These are phyloP conservation scores for Chaetomiaceae sp. DNA, from an alignment of 2,329 filamentous ascomycete genomes.

Conservation along the genomic window DNA sequence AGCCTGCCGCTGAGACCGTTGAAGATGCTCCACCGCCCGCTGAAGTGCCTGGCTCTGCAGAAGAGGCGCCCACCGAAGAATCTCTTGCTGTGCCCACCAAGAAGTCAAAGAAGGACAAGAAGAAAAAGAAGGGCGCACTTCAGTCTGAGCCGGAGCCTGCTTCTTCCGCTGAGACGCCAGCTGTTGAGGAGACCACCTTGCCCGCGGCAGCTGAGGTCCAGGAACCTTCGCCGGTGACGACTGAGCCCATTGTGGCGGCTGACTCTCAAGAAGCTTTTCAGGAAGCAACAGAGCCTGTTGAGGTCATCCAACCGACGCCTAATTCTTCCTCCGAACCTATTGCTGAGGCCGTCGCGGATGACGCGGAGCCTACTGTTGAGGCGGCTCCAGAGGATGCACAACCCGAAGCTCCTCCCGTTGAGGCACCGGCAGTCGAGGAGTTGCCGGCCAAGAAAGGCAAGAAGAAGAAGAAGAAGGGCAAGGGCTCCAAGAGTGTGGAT, in stretches of 20 bases:
- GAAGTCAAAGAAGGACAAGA: slow-evolving; percentile 33
- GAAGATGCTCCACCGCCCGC: not conserved
- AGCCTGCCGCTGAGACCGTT: not conserved
- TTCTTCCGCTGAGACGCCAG: not conserved
- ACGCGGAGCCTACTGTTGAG: not conserved
- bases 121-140: slow-evolving; percentile 14
- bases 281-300: not conserved
- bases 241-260: not conserved
- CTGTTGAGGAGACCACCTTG: slow-evolving; percentile 1
- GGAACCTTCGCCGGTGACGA: not conserved
- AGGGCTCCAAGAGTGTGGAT: slow-evolving; percentile 14
- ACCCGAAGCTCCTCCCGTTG: not conserved
- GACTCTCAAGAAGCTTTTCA: too few relatives aligned
- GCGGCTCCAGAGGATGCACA: not conserved
- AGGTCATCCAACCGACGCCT: not conserved
- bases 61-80: not conserved
- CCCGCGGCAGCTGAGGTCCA: not conserved
- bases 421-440: not conserved
- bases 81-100: slow-evolving; percentile 13
- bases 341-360: not conserved
- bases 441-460: slow-evolving; percentile 29
- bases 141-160: not conserved
- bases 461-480: slow-evolving; percentile 37
- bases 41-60: not conserved
- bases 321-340: not conserved